These are phyloP conservation scores for Coniella lustricola DNA, from an alignment of 2,329 filamentous ascomycete species.

Conservation along the genomic window DNA sequence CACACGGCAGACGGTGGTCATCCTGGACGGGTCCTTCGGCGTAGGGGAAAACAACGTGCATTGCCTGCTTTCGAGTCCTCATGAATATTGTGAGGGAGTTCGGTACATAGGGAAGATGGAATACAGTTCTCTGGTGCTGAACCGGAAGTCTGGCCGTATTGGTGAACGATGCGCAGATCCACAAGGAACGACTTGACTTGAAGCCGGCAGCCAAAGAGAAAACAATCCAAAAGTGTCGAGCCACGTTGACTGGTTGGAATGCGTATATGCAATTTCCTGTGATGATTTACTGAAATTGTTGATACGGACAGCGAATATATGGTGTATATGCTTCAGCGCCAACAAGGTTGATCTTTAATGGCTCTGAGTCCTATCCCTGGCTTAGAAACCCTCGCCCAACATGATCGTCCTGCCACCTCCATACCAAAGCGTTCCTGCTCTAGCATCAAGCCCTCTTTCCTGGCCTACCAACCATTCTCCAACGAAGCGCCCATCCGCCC, in stretches of 20 bases:
- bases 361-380: not conserved
- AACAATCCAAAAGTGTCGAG: constrained; percentile 12
- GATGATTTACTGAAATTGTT: not conserved
- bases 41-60: constrained; percentile 17
- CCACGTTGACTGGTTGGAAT: not conserved
- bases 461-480: constrained; percentile 86
- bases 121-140: constrained; percentile 14
- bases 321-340: not conserved
- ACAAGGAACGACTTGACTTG: constrained; percentile 1
- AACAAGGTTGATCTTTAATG: not conserved
- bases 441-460: constrained; percentile 70
- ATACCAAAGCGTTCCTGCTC: constrained; percentile 78
- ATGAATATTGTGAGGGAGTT: constrained; percentile 15
- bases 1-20: constrained; percentile 16
- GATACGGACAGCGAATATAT: not conserved
- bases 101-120: constrained; percentile 16
- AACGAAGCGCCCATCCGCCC: constrained; percentile 32
- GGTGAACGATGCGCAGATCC: constrained; percentile 7
- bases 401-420: constrained; percentile 68
- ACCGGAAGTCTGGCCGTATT: constrained; percentile 7
- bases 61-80: constrained; percentile 17
- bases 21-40: constrained; percentile 17
- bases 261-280: not conserved
- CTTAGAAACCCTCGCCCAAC: constrained; percentile 54
- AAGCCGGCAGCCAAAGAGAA: constrained; percentile 8